Evolutionary conservation across 805 yeast species (phyloP).

Genomic region (Hanseniaspora guilliermondii): DNA sequence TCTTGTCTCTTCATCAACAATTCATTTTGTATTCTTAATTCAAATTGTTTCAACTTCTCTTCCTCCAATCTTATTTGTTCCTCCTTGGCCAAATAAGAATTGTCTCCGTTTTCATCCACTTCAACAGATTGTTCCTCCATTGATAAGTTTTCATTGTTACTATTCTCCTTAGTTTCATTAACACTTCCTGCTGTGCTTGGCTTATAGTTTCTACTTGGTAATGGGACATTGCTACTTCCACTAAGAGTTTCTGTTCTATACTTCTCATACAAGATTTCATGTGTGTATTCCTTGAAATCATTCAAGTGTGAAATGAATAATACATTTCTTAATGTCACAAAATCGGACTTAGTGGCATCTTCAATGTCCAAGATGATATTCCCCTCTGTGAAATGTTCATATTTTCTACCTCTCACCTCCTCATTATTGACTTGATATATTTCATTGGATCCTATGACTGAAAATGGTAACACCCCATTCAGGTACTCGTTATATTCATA

Average conservation of each 20-base stretch:
- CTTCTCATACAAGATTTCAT: conserved; percentile 73
- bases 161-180: background rate
- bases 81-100: conserved; percentile 54
- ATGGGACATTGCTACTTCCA: conserved; percentile 29
- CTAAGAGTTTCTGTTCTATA: conserved; percentile 80
- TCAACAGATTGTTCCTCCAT: conserved; percentile 13
- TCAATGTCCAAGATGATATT: conserved; percentile 41
- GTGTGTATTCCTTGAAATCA: conserved; percentile 81
- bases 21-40: conserved; percentile 81
- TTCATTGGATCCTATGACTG: conserved; percentile 58
- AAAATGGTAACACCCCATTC: conserved; percentile 53
- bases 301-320: conserved; percentile 71
- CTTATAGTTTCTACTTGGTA: background rate
- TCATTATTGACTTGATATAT: conserved; percentile 36
- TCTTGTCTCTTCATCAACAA: conserved; percentile 69
- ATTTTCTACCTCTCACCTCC: conserved; percentile 38
- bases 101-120: conserved; percentile 19
- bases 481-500: conserved; percentile 53
- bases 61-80: conserved; percentile 84
- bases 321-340: conserved; percentile 65
- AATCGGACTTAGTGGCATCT: conserved; percentile 66
- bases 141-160: conserved; percentile 1
- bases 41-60: conserved; percentile 74
- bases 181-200: conserved; percentile 14
- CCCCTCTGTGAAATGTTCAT: conserved; percentile 37